Base-by-base conservation (phyloP, 2,329 filamentous ascomycete species). In the Ramularia collo-cygni region DNA sequence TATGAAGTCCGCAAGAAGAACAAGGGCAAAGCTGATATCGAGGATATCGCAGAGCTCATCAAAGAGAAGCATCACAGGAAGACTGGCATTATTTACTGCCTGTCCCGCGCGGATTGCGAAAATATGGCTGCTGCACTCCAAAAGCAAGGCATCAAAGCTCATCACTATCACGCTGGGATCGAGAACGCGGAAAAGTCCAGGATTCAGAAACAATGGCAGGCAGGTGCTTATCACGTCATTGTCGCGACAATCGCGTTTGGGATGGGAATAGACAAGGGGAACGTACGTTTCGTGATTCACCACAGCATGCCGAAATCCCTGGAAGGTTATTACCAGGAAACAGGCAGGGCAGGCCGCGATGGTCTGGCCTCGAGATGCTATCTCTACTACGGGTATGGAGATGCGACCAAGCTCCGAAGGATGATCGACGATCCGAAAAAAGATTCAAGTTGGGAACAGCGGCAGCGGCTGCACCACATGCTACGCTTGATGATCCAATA, bases 181-280 rank as follows among this genome's bases (percentile, higher is more conserved):
- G 67, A 77, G 2, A 60, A 82, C 0, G 66, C 74, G 76, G 84
- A 37, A 90, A 90, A 59, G 16, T 71, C 73, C 1, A 61, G 72
- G 5, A 75, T 92, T 4, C 90, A 96, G 61, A 75, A 75, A 44
- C 64, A 79, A 19, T 98, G 92, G 92, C 92, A 98, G 61, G 68
- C 66, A 30, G 87, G 88, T 4, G 67, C 71, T 37, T 76, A 82
- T 55, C 84, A 95, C 52, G 85, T 98, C 24, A 93, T 98, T 30
- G 92, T 98, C 35, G 93, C 92, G 14, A 98, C 92, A 0, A 96
- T 98, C 61, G 92, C 92, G 16, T 98, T 98, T 59, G 92, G 92
- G 5, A 98, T 98, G 92, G 92, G 92, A n/a, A 98, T 98, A 50
- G 92, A 98, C 68, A 98, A 98, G 62, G 78, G 89, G 1, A 84